Base-by-base conservation (phyloP, 169 alveolate species). In the Plasmodium adleri region DNA sequence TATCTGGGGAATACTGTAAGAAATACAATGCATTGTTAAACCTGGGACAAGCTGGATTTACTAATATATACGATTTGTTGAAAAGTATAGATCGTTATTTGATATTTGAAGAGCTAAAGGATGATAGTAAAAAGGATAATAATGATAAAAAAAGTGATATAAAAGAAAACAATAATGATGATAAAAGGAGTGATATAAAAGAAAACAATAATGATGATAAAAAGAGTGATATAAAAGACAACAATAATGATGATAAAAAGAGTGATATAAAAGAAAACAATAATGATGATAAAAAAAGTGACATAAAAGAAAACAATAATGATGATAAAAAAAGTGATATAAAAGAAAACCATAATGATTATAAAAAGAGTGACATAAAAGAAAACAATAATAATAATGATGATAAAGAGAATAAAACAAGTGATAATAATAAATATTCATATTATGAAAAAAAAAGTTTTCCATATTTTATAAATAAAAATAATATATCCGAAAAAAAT, bases 1-100 rank as follows among this genome's bases (percentile, higher is more conserved):
- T 76, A 26, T 63, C 88, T 26, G 88, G 88, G 49, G 88, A 76
- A 64, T 76, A 76, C 7, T 76, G 88, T 24, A 76, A 76, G 58
- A 76, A 76, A 54, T 76, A 76, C 20, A 76, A 76, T 67, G 88
- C 88, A 17, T 24, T 76, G 13, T 32, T 76, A n/a, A 76, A 76
- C 13, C 9, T 76, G 50, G 47, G 70, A 1, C 88, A 76, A 12
- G 88, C 88, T 45, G 88, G 88, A n/a, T 76, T 76, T 50, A 56
- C 62, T 13, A 76, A 76, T 20, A 76, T 76, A 49, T 76, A 63
- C 39, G 74, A 76, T 49, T 26, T 76, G 43, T 13, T 76, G 13
- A 76, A 32, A 56, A 76, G 88, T 58, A 56, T 76, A 39, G 75
- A 64, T 54, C 50, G 26, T 52, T 76, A 75, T 32, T 50, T 76